Evolutionary conservation across 768 basidiomycete genomes (phyloP).

Genomic region (Tulasnella sp.): DNA sequence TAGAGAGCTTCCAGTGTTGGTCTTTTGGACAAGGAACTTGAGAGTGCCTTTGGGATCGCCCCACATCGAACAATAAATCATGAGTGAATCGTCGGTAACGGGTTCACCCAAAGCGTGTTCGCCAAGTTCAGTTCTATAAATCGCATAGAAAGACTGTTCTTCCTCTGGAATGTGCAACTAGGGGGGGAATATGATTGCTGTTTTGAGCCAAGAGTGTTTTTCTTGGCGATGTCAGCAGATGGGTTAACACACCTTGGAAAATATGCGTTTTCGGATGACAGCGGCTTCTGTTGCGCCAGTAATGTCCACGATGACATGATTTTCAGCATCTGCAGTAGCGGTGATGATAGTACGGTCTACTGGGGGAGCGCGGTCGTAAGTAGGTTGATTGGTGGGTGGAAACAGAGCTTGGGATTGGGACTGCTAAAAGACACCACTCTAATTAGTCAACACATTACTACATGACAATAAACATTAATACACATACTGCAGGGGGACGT

Average conservation of each 20-base stretch:
- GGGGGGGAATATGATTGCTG: slow-evolving; percentile 19
- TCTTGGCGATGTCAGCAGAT: no score
- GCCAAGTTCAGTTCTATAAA: slow-evolving; percentile 83
- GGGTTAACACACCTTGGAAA: slow-evolving; percentile 48
- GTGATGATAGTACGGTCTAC: slow-evolving; percentile 15
- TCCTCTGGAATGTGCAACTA: slow-evolving; percentile 76
- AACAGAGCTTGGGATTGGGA: no score
- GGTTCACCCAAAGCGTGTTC: slow-evolving; percentile 61
- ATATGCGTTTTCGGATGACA: slow-evolving; percentile 67
- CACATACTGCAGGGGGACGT: slow-evolving; percentile 8
- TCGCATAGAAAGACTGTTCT: slow-evolving; percentile 59
- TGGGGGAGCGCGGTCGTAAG: no score
- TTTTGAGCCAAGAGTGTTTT: no score
- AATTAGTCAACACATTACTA: no score
- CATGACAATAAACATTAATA: neutral
- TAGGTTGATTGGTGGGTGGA: no score
- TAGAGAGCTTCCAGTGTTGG: slow-evolving; percentile 26
- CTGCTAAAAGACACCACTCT: no score
- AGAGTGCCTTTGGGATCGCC: slow-evolving; percentile 71
- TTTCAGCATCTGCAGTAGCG: slow-evolving; percentile 13
- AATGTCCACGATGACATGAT: slow-evolving; percentile 40
- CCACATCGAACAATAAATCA: slow-evolving; percentile 53
- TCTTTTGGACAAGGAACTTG: slow-evolving; percentile 73
- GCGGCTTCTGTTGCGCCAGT: slow-evolving; percentile 49
- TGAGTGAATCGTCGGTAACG: slow-evolving; percentile 53